These are phyloP conservation scores for Ustilago vetiveriae DNA, from an alignment of 1,284 basidiomycete species.

Conservation along the genomic window DNA sequence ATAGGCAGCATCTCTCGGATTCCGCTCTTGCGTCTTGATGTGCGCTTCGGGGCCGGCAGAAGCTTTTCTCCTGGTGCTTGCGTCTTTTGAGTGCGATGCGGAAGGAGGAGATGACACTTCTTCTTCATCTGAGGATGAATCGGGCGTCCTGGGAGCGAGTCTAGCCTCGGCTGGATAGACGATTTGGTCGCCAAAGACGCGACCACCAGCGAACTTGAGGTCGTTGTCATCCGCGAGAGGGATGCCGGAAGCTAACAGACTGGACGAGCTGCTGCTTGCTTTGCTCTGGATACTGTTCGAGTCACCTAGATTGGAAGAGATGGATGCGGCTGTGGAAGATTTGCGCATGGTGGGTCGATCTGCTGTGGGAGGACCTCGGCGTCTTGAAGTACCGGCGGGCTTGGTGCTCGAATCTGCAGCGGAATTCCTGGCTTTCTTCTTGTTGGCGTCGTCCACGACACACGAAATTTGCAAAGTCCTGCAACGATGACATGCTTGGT, in stretches of 20 bases:
- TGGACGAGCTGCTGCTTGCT: conserved; percentile 8
- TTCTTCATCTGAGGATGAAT: conserved; percentile 26
- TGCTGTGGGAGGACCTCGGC: not conserved
- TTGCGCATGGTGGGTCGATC: conserved; percentile 12
- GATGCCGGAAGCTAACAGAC: conserved; percentile 12
- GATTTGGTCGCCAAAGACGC: conserved; percentile 33
- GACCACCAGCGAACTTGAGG: conserved; percentile 33
- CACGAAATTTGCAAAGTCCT: conserved; percentile 41
- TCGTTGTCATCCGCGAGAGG: conserved; percentile 11
- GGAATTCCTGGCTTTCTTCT: conserved; percentile 22
- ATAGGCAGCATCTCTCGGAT: conserved; percentile 21
- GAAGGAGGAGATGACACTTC: conserved; percentile 7
- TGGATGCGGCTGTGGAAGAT: conserved; percentile 18
- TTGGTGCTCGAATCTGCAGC: not conserved
- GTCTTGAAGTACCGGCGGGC: not conserved
- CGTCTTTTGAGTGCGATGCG: not conserved
- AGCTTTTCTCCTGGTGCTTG: not conserved
- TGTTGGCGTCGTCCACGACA: conserved; percentile 41
- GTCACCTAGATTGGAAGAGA: conserved; percentile 10
- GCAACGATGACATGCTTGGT: conserved; percentile 37
- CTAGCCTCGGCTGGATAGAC: conserved; percentile 33
- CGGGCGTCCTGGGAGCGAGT: conserved; percentile 31
- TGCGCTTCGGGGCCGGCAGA: conserved; percentile 12
- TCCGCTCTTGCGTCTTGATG: conserved; percentile 33
- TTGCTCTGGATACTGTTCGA: conserved; percentile 8